Evolutionary conservation across 2,329 filamentous ascomycete species (phyloP).

Genomic region (Botrytis medusae): DNA sequence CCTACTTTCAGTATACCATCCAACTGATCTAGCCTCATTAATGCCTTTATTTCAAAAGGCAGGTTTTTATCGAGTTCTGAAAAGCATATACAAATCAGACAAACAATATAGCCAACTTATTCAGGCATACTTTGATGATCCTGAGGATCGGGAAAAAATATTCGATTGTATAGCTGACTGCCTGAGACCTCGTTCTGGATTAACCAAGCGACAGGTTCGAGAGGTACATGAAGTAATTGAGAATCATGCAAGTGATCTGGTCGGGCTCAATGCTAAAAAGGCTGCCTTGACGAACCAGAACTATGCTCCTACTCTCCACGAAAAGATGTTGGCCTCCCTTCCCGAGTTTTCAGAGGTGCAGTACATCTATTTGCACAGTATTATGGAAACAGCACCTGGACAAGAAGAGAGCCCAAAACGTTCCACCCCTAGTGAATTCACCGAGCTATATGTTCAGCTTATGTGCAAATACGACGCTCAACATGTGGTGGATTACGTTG

Average conservation of each 20-base stretch:
- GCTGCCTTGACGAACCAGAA: constrained; percentile 58
- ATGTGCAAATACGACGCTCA: constrained; percentile 84
- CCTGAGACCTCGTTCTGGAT: constrained; percentile 61
- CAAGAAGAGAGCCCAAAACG: constrained; percentile 42
- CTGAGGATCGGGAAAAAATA: constrained; percentile 69
- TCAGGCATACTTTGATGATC: constrained; percentile 81
- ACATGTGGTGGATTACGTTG: constrained; percentile 84
- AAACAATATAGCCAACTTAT: constrained; percentile 77
- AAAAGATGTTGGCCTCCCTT: constrained; percentile 54
- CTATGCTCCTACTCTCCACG: constrained; percentile 56
- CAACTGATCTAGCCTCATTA: constrained; percentile 73
- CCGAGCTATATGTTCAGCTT: constrained; percentile 83
- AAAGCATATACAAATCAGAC: constrained; percentile 79
- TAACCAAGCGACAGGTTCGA: constrained; percentile 68
- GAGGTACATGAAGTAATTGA: constrained; percentile 66
- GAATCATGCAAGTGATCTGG: constrained; percentile 56
- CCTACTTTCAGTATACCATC: constrained; percentile 87
- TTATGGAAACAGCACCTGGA: constrained; percentile 63
- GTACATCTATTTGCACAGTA: constrained; percentile 64
- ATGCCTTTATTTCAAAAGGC: constrained; percentile 78
- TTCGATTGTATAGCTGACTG: constrained; percentile 80
- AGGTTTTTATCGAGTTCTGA: constrained; percentile 86
- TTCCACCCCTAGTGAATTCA: constrained; percentile 57
- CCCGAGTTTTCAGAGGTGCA: constrained; percentile 56
- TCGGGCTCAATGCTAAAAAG: constrained; percentile 54